Conservation (phyloP, 2,329 filamentous ascomycete species). For the Achaetomium macrosporum region DNA sequence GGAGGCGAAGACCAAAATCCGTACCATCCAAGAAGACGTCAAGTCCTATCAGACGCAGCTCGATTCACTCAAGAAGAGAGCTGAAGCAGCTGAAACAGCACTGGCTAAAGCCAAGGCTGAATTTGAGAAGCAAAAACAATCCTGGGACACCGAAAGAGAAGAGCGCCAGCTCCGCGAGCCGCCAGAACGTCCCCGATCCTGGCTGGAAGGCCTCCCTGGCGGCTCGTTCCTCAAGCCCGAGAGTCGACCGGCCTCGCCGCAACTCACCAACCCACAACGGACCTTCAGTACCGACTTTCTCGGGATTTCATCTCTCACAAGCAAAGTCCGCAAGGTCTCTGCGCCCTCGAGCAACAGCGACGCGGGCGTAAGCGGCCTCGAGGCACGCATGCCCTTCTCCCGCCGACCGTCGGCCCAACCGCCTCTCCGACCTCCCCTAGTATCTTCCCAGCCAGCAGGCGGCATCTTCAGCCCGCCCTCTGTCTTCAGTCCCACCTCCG, state of each 20-base stretch:
- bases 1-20: slow-evolving; percentile 56
- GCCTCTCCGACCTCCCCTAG: slow-evolving; percentile 36
- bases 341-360: slow-evolving; percentile 47
- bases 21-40: slow-evolving; percentile 59
- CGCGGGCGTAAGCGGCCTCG: slow-evolving; percentile 30
- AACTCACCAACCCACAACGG: slow-evolving; percentile 43
- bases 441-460: slow-evolving; percentile 22
- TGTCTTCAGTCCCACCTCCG: slow-evolving; percentile 45
- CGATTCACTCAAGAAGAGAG: slow-evolving; percentile 57
- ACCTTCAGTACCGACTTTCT: slow-evolving; percentile 52
- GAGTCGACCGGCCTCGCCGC: slow-evolving; percentile 50
- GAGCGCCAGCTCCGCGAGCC: slow-evolving; percentile 32
- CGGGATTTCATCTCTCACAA: slow-evolving; percentile 38
- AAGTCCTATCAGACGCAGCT: slow-evolving; percentile 53
- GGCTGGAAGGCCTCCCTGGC: slow-evolving; percentile 45
- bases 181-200: slow-evolving; percentile 39
- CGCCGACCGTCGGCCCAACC: slow-evolving; percentile 49
- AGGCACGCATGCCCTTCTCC: slow-evolving; percentile 35
- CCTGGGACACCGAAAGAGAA: slow-evolving; percentile 35
- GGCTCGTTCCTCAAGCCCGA: slow-evolving; percentile 38
- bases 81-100: slow-evolving; percentile 60
- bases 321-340: slow-evolving; percentile 41
- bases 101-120: slow-evolving; percentile 50
- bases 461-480: slow-evolving; percentile 33
- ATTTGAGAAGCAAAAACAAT: slow-evolving; percentile 43